Percentiles rank a stretch among this genome's conserved stretches.
Conservation (phyloP, 2,329 filamentous ascomycete species). For the Diaporthe ampelina region DNA sequence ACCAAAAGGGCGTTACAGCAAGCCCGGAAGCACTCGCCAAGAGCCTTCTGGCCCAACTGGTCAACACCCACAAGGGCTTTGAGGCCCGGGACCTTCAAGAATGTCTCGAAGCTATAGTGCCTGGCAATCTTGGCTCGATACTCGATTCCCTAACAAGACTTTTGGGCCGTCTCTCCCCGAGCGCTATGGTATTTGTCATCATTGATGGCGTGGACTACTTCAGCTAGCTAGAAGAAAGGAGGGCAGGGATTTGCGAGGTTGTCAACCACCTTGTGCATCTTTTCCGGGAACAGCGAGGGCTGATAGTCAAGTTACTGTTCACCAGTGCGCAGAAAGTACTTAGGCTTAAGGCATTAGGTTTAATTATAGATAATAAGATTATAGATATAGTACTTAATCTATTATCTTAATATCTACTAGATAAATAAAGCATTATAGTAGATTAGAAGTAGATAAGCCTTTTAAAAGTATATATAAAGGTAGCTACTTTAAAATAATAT, state of each 20-base stretch:
- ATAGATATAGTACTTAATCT: neutral
- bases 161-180: neutral
- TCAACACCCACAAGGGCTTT: neutral
- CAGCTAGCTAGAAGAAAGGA: neutral
- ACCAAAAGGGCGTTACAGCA: neutral
- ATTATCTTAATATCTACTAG: too few relatives aligned
- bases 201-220: slow-evolving; percentile 3
- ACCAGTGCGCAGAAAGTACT: neutral
- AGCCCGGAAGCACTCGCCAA: neutral
- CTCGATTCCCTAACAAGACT: neutral
- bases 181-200: neutral
- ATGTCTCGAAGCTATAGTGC: neutral
- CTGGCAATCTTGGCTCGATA: neutral
- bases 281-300: neutral
- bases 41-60: neutral
- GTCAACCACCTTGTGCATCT: fast-evolving
- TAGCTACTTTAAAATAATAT: too few relatives aligned
- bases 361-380: neutral
- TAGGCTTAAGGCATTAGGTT: neutral
- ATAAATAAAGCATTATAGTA: too few relatives aligned
- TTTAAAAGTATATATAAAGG: too few relatives aligned
- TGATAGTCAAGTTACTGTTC: neutral
- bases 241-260: neutral
- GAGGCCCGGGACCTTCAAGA: neutral
- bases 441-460: too few relatives aligned